Conservation (phyloP, 202 grass and related monocot species). For the Schoenoplectus tabernaemontani region DNA sequence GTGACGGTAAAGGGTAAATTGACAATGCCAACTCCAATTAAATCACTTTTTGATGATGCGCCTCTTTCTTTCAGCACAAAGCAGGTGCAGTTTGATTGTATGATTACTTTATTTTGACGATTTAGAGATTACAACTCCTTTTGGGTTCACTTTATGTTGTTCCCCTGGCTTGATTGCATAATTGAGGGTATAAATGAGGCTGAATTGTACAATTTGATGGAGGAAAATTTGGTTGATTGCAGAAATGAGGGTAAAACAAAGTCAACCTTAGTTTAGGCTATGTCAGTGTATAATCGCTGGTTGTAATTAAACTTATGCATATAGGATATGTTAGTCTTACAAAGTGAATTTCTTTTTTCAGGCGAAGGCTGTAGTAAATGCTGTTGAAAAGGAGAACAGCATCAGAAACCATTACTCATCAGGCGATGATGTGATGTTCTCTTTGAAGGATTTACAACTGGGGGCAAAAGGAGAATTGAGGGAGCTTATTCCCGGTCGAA, state of each 20-base stretch:
- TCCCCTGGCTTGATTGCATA: neutral
- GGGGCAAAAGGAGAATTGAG: conserved; percentile 71
- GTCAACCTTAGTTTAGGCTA: neutral
- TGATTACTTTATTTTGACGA: neutral
- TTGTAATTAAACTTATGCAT: neutral
- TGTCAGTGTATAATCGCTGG: neutral
- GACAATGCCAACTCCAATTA: conserved; percentile 36
- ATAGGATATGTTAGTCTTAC: neutral
- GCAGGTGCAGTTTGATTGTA: conserved; percentile 40
- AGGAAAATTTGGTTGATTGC: neutral
- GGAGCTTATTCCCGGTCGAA: conserved; percentile 59
- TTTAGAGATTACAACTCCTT: neutral
- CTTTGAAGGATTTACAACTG: conserved; percentile 77
- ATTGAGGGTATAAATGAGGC: neutral
- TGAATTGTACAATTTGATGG: neutral
- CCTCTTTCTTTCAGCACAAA: conserved; percentile 49
- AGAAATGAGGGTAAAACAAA: neutral
- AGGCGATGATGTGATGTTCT: conserved; percentile 49
- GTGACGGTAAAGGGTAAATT: conserved; percentile 55
- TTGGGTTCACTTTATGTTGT: neutral
- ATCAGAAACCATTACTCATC: conserved; percentile 50
- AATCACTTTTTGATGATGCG: conserved; percentile 38
- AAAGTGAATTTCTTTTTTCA: conserved; percentile 25
- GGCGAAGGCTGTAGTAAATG: conserved; percentile 54
- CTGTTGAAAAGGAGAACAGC: conserved; percentile 59